Conservation (phyloP, 805 yeast species). For the Clavispora asparagi region DNA sequence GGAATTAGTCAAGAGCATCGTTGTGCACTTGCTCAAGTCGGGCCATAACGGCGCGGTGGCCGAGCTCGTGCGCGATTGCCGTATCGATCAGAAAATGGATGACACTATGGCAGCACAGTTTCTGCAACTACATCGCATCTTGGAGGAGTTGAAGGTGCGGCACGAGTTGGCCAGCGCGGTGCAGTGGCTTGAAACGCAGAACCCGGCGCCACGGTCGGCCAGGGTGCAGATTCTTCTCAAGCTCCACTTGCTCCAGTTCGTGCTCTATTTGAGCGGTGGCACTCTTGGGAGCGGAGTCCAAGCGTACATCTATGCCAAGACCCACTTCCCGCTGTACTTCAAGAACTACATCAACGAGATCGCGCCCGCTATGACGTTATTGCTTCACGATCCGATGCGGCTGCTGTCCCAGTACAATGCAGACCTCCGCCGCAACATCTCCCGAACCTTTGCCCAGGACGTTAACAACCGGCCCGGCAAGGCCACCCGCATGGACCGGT, state of each 20-base stretch:
- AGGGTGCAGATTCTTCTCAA: conserved; percentile 30
- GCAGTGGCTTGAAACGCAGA: conserved; percentile 27
- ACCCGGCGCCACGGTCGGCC: conserved; percentile 10
- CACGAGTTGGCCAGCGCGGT: conserved; percentile 31
- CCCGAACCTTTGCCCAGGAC: not conserved
- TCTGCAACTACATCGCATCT: conserved; percentile 25
- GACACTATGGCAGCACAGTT: conserved; percentile 22
- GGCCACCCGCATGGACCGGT: conserved; percentile 11
- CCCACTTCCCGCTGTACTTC: conserved; percentile 30
- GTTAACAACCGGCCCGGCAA: not conserved
- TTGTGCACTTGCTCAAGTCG: conserved; percentile 34
- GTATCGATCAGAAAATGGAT: conserved; percentile 18
- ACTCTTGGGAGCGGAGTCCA: conserved; percentile 5
- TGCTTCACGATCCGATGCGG: conserved; percentile 27
- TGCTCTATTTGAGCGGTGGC: conserved; percentile 18
- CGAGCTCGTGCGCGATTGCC: conserved; percentile 22
- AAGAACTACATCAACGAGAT: conserved; percentile 28
- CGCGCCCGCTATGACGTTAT: conserved; percentile 30
- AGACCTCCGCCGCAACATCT: conserved; percentile 3
- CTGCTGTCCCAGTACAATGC: conserved; percentile 9
- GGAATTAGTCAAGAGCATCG: conserved; percentile 32
- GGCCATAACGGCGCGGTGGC: conserved; percentile 35
- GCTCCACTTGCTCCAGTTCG: conserved; percentile 36
- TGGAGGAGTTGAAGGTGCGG: conserved; percentile 24
- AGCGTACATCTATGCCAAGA: conserved; percentile 35